Conservation (phyloP, 352 stramenopile genomes). For the Phytophthora pisi region DNA sequence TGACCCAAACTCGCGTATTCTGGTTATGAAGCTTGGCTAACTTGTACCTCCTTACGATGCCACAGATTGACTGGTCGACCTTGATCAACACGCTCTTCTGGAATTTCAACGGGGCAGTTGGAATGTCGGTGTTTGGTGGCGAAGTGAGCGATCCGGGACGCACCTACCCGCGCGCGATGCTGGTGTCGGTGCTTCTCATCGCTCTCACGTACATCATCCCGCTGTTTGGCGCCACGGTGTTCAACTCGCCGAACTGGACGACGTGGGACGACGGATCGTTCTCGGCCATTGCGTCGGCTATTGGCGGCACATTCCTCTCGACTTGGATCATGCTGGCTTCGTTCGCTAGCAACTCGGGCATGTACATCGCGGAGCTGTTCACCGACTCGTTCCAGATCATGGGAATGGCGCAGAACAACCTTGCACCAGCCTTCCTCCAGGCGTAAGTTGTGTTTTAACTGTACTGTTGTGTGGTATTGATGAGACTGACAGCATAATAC, state of each 20-base stretch:
- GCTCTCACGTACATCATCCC: conserved; percentile 89
- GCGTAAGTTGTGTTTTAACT: conserved; percentile 50
- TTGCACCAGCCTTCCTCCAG: conserved; percentile 83
- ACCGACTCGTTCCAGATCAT: conserved; percentile 91
- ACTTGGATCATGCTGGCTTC: conserved; percentile 92
- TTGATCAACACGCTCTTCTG: conserved; percentile 97
- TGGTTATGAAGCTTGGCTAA: background rate
- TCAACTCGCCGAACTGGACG: conserved; percentile 61
- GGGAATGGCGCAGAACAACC: conserved; percentile 82
- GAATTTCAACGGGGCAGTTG: conserved; percentile 95
- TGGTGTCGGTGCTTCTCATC: conserved; percentile 82
- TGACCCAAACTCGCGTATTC: background rate
- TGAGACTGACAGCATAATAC: background rate
- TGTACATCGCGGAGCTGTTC: conserved; percentile 94
- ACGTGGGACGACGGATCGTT: conserved; percentile 94
- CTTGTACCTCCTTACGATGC: background rate
- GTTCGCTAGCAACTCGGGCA: conserved; percentile 88
- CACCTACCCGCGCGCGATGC: conserved; percentile 87
- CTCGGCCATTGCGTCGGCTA: conserved; percentile 84
- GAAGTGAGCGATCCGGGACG: conserved; percentile 84
- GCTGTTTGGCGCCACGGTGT: conserved; percentile 83
- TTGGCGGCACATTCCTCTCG: conserved; percentile 86
- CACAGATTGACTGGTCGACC: conserved; percentile 48
- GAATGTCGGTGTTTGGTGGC: conserved; percentile 86
- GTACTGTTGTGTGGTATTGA: background rate